Base-by-base conservation (phyloP, 345 rosid species). In the Dipteronia sinensis region DNA sequence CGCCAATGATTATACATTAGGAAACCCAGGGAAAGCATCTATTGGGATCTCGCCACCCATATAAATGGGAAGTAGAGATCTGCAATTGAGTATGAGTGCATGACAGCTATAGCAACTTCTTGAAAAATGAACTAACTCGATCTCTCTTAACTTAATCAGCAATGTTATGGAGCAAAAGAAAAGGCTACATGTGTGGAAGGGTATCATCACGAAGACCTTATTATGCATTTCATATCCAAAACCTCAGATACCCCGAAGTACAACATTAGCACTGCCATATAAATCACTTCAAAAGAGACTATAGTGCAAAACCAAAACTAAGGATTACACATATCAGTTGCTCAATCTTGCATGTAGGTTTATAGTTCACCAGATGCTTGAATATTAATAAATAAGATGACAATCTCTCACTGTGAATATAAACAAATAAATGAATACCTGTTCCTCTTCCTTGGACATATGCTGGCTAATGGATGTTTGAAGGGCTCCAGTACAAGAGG, bases 361-460 rank as follows among this genome's bases (percentile, higher is more conserved):
- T 34, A 65, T 19, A 67, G 73, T 75, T 68, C 69, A 72, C 23
- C 40, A 51, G 42, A 31, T 56, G 17, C 79, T 49, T 64, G 53
- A 75, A 27, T 23, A 46, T 56, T 65, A n/a, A 1, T 34, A 29
- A 12, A 46, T 34, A 71, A 71, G 22, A 67, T 17, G 25, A 20
- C 19, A 56, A 65, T 19, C 13, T 27, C 64, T 16, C 46, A 19
- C 46, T 12, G 46, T 42, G 65, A 67, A 72, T 44, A 64, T 7
- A 70, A 17, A 42, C 10, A 17, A 29, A 58, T 15, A 56, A 64
- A 79, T 6, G 40, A 20, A 46, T 76, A 94, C 98, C 96, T 94
- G 98, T 15, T 85, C 90, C 80, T 95, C 98, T 91, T 95, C 98
- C 87, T 95, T 95, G 67, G 89, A 88, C 98, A 95, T 89, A 80